Evolutionary conservation across 768 basidiomycete genomes (phyloP).

Genomic region (Lactifluus echinatus): DNA sequence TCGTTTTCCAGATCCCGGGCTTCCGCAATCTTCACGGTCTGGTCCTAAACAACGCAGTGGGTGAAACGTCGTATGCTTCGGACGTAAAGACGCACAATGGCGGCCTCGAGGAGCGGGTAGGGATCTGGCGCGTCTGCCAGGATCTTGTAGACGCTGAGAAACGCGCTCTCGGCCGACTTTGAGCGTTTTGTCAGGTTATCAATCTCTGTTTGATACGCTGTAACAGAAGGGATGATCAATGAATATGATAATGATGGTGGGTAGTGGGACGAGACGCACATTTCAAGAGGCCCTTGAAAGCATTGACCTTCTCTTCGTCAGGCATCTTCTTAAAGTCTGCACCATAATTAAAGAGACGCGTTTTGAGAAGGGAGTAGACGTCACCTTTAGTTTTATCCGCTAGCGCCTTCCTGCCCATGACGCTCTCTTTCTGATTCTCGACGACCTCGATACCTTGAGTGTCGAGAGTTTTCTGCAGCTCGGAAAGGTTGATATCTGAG

Average conservation of each 20-base stretch:
- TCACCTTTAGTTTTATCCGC: slow-evolving; percentile 97
- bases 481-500: slow-evolving; percentile 76
- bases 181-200: slow-evolving; percentile 90
- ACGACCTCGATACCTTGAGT: slow-evolving; percentile 90
- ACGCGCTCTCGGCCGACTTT: slow-evolving; percentile 89
- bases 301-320: slow-evolving; percentile 77
- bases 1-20: slow-evolving; percentile 69
- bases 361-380: not conserved
- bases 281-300: slow-evolving; percentile 88
- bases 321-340: slow-evolving; percentile 94
- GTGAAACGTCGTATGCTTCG: not conserved
- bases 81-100: slow-evolving; percentile 49
- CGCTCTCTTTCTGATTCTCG: slow-evolving; percentile 96
- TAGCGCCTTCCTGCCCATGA: slow-evolving; percentile 86
- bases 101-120: slow-evolving; percentile 90
- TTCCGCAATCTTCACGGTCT: slow-evolving; percentile 85
- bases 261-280: slow-evolving; percentile 43
- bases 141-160: slow-evolving; percentile 94
- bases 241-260: not conserved
- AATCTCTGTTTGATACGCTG: slow-evolving; percentile 95
- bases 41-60: slow-evolving; percentile 49
- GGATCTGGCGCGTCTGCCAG: slow-evolving; percentile 97
- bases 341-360: not conserved
- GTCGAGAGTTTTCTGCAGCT: slow-evolving; percentile 90
- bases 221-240: not conserved